Base-by-base conservation (phyloP, 495 filamentous ascomycete genomes). In the Clavariopsis aquatica region DNA sequence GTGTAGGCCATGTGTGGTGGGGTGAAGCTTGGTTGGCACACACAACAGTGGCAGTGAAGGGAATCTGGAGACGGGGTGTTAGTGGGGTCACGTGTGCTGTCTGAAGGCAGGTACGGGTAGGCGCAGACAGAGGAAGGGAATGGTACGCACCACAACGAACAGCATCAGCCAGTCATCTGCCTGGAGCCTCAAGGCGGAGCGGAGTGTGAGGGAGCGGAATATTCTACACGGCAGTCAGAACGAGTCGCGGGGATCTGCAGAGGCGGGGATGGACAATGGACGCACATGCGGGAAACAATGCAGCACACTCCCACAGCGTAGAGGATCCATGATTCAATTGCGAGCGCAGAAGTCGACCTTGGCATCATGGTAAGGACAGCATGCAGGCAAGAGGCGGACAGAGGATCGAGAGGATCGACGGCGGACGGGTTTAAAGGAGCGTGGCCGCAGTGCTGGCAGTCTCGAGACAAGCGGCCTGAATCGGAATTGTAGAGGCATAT, bases 91-190 rank as follows among this genome's bases (percentile, higher is more conserved):
- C 46, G 28, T 49, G 57, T 34, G 26, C n/a, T n/a, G n/a, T n/a
- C n/a, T n/a, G n/a, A n/a, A n/a, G n/a, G n/a, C n/a, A n/a, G n/a
- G n/a, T n/a, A n/a, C n/a, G n/a, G n/a, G n/a, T n/a, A n/a, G n/a
- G n/a, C n/a, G n/a, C n/a, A n/a, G n/a, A n/a, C n/a, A n/a, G n/a
- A n/a, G n/a, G n/a, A n/a, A n/a, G n/a, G n/a, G n/a, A n/a, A n/a
- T n/a, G n/a, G n/a, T 8, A 62, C 57, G 10, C 49, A 76, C 72
- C 58, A 86, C 75, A 12, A 80, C 81, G 38, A 79, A 72, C 0
- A 81, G 63, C 84, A 87, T 87, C 12, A 86, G 57, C 73, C 78
- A 87, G 63, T 88, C 85, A 62, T 88, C 84, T 6, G 74, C 38
- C 65, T 86, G 81, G 27, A 85, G 70, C n/a, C 76, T 75, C 15